Percentiles rank a stretch among this genome's conserved stretches.
Evolutionary conservation across 805 yeast genomes (phyloP).

Genomic region (Ascoidea asiatica): DNA sequence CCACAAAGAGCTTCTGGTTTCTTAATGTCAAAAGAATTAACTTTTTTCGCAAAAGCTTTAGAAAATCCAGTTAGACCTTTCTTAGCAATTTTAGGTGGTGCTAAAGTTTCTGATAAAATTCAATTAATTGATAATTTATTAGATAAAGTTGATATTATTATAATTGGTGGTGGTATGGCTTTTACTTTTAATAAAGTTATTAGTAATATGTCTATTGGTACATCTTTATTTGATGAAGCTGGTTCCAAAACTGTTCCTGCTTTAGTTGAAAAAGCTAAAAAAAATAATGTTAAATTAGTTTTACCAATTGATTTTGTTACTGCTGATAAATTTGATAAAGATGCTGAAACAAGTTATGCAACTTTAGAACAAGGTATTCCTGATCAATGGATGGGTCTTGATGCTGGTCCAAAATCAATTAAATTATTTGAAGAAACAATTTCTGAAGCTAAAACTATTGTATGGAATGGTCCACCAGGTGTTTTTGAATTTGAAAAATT

Average conservation of each 20-base stretch:
- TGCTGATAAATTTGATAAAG: constrained; percentile 88
- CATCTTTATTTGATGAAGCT: constrained; percentile 82
- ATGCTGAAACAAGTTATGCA: constrained; percentile 76
- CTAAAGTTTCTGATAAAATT: constrained; percentile 97
- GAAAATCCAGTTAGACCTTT: constrained; percentile 98
- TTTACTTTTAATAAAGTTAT: constrained; percentile 96
- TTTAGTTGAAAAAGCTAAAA: constrained; percentile 91
- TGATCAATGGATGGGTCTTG: constrained; percentile 91
- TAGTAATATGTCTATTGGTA: constrained; percentile 77
- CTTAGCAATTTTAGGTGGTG: constrained; percentile 98
- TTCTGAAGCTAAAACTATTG: constrained; percentile 90
- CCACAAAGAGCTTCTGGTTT: constrained; percentile 98
- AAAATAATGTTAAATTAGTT: constrained; percentile 84
- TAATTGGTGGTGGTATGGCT: constrained; percentile 99
- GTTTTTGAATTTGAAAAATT: constrained; percentile 94
- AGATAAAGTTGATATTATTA: constrained; percentile 88
- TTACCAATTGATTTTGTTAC: constrained; percentile 94
- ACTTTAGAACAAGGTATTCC: constrained; percentile 88
- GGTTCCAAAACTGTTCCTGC: constrained; percentile 93
- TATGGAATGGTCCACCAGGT: constrained; percentile 99
- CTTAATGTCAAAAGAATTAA: constrained; percentile 94
- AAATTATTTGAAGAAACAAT: constrained; percentile 72
- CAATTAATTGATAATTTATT: constrained; percentile 94
- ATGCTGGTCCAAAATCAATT: constrained; percentile 83
- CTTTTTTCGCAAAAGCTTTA: constrained; percentile 94